These are phyloP conservation scores for Globisporangium spiculum DNA, from an alignment of 352 stramenopile genomes.

Conservation along the genomic window DNA sequence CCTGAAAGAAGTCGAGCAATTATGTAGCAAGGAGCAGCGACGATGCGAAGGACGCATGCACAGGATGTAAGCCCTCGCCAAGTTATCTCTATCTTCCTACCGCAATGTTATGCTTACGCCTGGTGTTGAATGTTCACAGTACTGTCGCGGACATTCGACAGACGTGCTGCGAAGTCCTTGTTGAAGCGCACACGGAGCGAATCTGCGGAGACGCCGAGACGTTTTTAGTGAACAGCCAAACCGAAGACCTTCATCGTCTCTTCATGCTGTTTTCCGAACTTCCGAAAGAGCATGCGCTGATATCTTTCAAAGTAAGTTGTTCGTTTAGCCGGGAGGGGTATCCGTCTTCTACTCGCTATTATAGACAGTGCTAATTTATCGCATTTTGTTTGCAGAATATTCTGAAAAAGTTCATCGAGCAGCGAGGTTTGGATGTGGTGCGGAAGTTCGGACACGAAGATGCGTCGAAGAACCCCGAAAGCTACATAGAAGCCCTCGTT, in stretches of 20 bases:
- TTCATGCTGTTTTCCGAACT: conserved; percentile 85
- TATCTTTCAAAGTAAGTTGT: conserved; percentile 67
- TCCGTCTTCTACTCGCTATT: background rate
- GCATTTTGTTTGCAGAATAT: conserved; percentile 57
- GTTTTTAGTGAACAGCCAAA: conserved; percentile 80
- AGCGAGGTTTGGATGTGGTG: conserved; percentile 72
- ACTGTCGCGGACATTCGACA: conserved; percentile 78
- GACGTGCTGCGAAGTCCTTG: conserved; percentile 72
- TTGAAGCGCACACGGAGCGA: conserved; percentile 75
- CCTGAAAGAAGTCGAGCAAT: conserved; percentile 55
- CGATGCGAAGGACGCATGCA: conserved; percentile 75
- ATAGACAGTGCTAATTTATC: background rate
- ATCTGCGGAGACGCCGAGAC: conserved; percentile 78
- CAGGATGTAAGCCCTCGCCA: conserved; percentile 48
- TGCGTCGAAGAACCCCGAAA: conserved; percentile 74
- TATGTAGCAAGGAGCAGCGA: conserved; percentile 79
- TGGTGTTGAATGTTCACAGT: conserved; percentile 24
- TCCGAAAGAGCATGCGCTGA: conserved; percentile 72
- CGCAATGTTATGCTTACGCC: background rate
- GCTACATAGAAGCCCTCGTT: conserved; percentile 83
- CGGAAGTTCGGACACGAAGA: conserved; percentile 80
- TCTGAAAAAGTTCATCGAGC: conserved; percentile 84
- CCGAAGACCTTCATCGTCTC: conserved; percentile 68
- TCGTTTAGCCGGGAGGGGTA: background rate
- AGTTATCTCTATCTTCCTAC: background rate